Evolutionary conservation across 108 stramenopile genomes (phyloP).

Genomic region (Fistulifera pelliculosa): DNA sequence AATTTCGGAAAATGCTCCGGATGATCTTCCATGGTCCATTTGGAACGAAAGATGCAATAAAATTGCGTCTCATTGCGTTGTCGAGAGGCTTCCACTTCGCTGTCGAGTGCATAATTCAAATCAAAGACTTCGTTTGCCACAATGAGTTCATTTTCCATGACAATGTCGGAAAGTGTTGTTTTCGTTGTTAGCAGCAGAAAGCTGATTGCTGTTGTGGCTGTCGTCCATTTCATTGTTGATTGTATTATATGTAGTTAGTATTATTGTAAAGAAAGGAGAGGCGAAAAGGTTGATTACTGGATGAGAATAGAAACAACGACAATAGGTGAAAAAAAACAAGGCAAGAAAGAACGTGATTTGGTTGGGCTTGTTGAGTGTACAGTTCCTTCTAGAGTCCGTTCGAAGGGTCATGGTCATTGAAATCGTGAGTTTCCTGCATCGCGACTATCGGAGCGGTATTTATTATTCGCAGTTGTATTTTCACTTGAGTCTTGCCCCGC

Average conservation of each 20-base stretch:
- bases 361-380: no score
- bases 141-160: conserved; percentile 12
- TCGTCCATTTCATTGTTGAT: no score
- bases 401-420: neutral
- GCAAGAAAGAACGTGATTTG: no score
- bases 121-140: conserved; percentile 8
- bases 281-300: neutral
- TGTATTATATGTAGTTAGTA: no score
- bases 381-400: no score
- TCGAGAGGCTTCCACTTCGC: neutral
- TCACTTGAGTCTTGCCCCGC: no score
- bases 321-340: no score
- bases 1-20: conserved; percentile 29
- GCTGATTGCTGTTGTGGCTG: no score
- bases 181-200: no score
- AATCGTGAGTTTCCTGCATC: neutral
- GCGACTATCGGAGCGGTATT: neutral
- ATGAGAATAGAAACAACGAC: no score
- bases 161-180: conserved; percentile 6
- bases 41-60: conserved; percentile 41
- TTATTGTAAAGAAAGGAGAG: conserved; percentile 1
- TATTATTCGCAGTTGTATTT: neutral
- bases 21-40: conserved; percentile 31
- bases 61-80: conserved; percentile 15
- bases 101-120: conserved; percentile 1